phyloP scores from a whole-genome alignment of 495 filamentous ascomycete species.

The Mytilinidion resinicola region DNA sequence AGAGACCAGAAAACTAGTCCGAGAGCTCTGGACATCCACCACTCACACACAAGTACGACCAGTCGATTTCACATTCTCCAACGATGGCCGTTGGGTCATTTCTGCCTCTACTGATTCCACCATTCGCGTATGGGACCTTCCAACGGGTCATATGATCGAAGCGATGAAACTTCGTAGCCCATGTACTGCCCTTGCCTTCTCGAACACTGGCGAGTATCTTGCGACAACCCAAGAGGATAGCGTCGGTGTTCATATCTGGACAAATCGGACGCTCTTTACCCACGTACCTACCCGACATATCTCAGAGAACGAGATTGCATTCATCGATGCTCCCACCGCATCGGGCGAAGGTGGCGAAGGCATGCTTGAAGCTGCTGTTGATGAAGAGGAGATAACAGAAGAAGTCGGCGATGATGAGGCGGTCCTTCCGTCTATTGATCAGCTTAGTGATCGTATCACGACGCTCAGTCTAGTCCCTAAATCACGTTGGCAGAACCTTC shows the following conservation, averaged over 20 bases:
- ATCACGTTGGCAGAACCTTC: conserved; percentile 84
- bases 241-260: conserved; percentile 88
- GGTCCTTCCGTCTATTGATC: conserved; percentile 53
- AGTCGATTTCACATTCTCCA: conserved; percentile 63
- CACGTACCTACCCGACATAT: conserved; percentile 79
- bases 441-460: conserved; percentile 72
- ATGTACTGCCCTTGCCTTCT: conserved; percentile 80
- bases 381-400: conserved; percentile 33
- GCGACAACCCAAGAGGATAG: conserved; percentile 79
- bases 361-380: conserved; percentile 49
- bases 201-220: conserved; percentile 82
- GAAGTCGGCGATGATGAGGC: conserved; percentile 37
- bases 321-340: conserved; percentile 55
- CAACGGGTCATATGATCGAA: conserved; percentile 91
- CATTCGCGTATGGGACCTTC: conserved; percentile 89
- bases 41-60: conserved; percentile 12
- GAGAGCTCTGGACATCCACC: conserved; percentile 66
- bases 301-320: conserved; percentile 61
- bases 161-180: conserved; percentile 67
- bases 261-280: conserved; percentile 81
- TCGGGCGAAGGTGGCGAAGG: conserved; percentile 77
- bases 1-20: conserved; percentile 79
- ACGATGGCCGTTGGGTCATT: conserved; percentile 89
- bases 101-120: conserved; percentile 77
- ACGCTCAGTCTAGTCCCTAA: conserved; percentile 85